Conservation (phyloP, 768 basidiomycete species). For the Rhizopogon sp. region DNA sequence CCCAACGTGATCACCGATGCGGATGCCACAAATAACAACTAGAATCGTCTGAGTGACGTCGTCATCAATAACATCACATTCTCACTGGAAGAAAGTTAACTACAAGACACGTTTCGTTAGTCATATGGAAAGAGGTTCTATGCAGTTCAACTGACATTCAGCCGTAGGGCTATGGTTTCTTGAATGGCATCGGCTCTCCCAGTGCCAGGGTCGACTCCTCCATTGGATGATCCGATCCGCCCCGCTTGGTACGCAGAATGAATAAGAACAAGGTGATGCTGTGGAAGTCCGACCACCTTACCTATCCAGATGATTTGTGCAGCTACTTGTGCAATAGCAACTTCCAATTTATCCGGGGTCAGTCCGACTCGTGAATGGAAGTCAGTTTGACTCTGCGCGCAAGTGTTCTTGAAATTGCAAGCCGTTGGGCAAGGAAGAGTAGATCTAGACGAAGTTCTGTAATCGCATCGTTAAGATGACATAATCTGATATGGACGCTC, state of each 20-base stretch:
- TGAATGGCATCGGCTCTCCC: background rate
- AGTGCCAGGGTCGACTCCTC: background rate
- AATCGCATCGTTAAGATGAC: background rate
- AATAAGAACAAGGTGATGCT: background rate
- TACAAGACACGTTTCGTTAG: background rate
- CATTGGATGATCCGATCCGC: background rate
- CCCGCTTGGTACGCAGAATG: background rate
- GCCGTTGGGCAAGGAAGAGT: background rate
- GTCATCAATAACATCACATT: background rate
- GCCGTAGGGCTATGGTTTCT: background rate
- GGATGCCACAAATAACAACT: conserved; percentile 1
- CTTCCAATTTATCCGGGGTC: background rate
- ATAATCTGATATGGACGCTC: background rate
- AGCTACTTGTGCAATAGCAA: background rate
- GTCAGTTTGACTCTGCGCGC: background rate
- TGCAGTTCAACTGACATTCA: background rate
- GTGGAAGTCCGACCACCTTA: background rate
- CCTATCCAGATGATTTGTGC: background rate
- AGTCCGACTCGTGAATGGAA: background rate
- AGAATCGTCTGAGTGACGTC: background rate
- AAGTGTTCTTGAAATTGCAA: background rate
- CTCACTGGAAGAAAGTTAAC: conserved; percentile 3
- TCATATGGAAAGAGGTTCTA: background rate
- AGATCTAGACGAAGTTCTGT: background rate
- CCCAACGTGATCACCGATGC: background rate